These are phyloP conservation scores for Teratosphaeria zuluensis DNA, from an alignment of 2,329 filamentous ascomycete genomes.

Conservation along the genomic window DNA sequence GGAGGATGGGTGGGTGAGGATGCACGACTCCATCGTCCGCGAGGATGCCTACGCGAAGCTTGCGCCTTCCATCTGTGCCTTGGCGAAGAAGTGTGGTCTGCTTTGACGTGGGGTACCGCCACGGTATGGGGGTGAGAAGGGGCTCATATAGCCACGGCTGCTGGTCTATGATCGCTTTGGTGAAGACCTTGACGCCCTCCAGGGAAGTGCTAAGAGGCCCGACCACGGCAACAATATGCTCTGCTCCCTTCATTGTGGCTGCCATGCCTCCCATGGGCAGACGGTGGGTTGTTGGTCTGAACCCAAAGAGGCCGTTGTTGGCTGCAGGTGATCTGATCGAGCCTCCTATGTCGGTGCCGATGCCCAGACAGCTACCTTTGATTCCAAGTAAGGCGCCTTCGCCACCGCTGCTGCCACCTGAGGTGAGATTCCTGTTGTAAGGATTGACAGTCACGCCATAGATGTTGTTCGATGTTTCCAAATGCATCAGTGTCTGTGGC, in stretches of 20 bases:
- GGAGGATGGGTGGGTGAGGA: conserved; percentile 55
- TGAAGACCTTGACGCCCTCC: conserved; percentile 45
- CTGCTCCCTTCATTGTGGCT: conserved; percentile 35
- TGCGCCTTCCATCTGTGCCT: conserved; percentile 19
- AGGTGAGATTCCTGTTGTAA: conserved; percentile 40
- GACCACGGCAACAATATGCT: conserved; percentile 40
- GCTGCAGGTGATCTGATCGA: conserved; percentile 40
- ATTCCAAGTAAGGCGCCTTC: conserved; percentile 47
- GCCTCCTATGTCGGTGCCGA: conserved; percentile 46
- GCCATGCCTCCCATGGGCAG: conserved; percentile 34
- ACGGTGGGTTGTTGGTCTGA: conserved; percentile 35
- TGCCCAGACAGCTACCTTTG: conserved; percentile 43
- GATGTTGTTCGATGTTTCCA: conserved; percentile 43
- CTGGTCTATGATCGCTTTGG: conserved; percentile 40
- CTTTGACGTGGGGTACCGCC: conserved; percentile 26
- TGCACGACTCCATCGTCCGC: conserved; percentile 55
- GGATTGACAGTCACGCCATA: conserved; percentile 47
- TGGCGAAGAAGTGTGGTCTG: conserved; percentile 9
- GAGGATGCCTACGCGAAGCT: conserved; percentile 51
- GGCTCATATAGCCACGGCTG: conserved; percentile 50
- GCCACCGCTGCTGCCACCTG: conserved; percentile 47
- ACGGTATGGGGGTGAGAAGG: conserved; percentile 50
- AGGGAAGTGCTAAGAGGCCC: conserved; percentile 47
- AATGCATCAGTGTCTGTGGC: conserved; percentile 46
- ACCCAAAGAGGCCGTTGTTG: conserved; percentile 37